These are phyloP conservation scores for Solidago caesia DNA, from an alignment of 129 eudicot genomes.

Conservation along the genomic window DNA sequence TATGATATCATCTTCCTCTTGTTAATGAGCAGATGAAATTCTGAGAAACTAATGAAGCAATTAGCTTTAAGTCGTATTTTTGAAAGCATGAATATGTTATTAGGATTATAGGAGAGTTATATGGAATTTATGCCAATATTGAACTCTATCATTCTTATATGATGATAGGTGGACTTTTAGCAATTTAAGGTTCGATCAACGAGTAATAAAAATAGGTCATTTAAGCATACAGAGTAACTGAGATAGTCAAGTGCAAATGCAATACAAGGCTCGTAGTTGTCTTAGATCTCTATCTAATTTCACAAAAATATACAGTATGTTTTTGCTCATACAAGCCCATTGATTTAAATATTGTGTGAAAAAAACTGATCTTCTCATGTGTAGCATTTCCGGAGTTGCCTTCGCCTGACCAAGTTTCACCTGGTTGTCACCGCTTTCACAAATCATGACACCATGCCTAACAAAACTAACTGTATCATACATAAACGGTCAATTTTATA, in stretches of 20 bases:
- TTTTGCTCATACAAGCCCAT: background rate
- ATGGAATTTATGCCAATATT: background rate
- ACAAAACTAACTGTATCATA: background rate
- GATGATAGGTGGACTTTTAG: background rate
- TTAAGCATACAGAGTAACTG: background rate
- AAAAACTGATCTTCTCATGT: background rate
- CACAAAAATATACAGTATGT: background rate
- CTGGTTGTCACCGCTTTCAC: background rate
- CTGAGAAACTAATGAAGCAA: background rate
- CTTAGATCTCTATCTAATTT: background rate
- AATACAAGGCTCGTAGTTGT: slow-evolving; percentile 9
- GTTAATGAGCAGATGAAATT: no score
- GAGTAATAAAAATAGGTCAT: background rate
- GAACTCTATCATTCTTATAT: background rate
- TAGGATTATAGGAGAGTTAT: background rate
- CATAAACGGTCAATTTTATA: background rate
- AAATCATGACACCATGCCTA: background rate
- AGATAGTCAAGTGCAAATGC: background rate
- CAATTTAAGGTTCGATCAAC: background rate
- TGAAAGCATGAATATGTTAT: background rate
- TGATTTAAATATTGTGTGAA: background rate
- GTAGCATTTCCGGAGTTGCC: background rate
- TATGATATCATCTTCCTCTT: no score
- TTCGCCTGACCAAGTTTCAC: background rate
- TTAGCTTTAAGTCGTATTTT: slow-evolving; percentile 9